Percentiles rank a stretch among this genome's conserved stretches.
Conservation (phyloP, 495 filamentous ascomycete species). For the Aspergillus affinis region DNA sequence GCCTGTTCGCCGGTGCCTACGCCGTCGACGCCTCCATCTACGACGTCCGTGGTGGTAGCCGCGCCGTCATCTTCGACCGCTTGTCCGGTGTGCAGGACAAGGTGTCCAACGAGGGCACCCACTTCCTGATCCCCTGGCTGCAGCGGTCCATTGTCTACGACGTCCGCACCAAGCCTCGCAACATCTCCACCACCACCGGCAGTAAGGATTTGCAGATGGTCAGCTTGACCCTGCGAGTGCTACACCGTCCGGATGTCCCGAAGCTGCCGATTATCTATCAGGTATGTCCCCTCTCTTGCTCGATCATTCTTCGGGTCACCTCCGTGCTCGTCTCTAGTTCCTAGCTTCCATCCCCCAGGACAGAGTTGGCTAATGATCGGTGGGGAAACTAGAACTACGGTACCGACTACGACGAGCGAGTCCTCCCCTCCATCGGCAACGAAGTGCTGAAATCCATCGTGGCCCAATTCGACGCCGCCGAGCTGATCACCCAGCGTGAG, state of each 20-base stretch:
- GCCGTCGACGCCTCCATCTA: slow-evolving; percentile 79
- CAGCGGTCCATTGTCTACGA: slow-evolving; percentile 95
- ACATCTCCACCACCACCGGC: slow-evolving; percentile 96
- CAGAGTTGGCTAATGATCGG: neutral
- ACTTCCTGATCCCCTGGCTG: slow-evolving; percentile 95
- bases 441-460: slow-evolving; percentile 99
- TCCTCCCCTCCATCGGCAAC: slow-evolving; percentile 99
- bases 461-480: slow-evolving; percentile 97
- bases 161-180: slow-evolving; percentile 94
- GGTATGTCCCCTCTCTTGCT: slow-evolving; percentile 50
- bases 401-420: slow-evolving; percentile 97
- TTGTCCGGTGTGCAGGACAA: slow-evolving; percentile 87
- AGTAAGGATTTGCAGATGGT: slow-evolving; percentile 99
- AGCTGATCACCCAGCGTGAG: slow-evolving; percentile 99
- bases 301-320: neutral
- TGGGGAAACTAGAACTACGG: slow-evolving; percentile 63
- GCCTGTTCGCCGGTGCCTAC: slow-evolving; percentile 60
- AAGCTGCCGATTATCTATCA: slow-evolving; percentile 97
- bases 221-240: slow-evolving; percentile 90
- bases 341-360: neutral
- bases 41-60: slow-evolving; percentile 91
- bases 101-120: slow-evolving; percentile 93
- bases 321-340: neutral
- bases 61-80: slow-evolving; percentile 98
- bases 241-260: slow-evolving; percentile 93